Evolutionary conservation across 2,329 filamentous ascomycete species (phyloP), one percentile per base, ranked within the genome.

Genomic region (Leptographium lundbergii): DNA sequence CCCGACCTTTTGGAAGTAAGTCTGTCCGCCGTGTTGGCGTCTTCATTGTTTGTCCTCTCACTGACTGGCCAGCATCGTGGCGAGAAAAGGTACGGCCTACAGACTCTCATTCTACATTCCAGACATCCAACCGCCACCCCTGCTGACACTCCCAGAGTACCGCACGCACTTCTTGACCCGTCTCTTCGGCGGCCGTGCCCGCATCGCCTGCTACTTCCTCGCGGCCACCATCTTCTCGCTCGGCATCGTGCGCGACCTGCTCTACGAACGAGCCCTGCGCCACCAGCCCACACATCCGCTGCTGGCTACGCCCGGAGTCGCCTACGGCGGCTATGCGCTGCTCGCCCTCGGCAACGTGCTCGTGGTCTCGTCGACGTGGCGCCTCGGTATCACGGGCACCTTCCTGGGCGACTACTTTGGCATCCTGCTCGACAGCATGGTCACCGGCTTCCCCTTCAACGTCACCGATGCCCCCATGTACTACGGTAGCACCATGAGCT

Each of bases 1-100:
- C 74, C 94, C 94, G 25, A 86, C 94, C n/a, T 97, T 96, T 74
- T 99, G 94, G 94, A 99, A 99, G 91, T 96, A 80, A 78, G 89
- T 52, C 58, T 29, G 50, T 57, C 22, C 47, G 3, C 6, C 6
- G 51, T 54, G 7, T 22, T 9, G 22, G 27, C 25, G 13, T 42
- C 6, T 39, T 10, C 29, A 11, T 39, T n/a, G 27, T 50, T 25
- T 45, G n/a, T n/a, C n/a, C 42, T n/a, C 19, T 19, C 2, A n/a
- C 42, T 45, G 17, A 45, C 52, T 56, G 54, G 54, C 24, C 65
- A 95, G 89, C 72, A 88, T 91, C 67, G 85, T 90, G 66, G 91
- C 91, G 62, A 86, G 91, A 68, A 81, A 85, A 84, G 89, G 89
- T 91, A 73, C 66, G 71, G 9, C 42, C 19, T 45, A 19, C 42